phyloP scores from a whole-genome alignment of 768 basidiomycete genomes.

The Tulasnella sp. region DNA sequence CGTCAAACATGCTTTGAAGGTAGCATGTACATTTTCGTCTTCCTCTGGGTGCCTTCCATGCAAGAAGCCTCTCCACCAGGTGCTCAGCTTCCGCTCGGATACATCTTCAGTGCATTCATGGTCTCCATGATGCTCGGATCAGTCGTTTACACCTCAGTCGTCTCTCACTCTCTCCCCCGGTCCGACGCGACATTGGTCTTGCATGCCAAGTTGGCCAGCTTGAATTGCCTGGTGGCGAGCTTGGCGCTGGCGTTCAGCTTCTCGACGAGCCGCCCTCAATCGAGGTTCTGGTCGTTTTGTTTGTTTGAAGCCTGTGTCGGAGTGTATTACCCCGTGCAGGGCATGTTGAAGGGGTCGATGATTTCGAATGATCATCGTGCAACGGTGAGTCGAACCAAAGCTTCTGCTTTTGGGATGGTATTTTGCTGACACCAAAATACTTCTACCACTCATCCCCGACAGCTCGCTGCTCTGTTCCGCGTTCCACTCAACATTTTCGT shows the following conservation, averaged over 20 bases:
- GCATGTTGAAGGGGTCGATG: slow-evolving; percentile 58
- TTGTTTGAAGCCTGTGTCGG: slow-evolving; percentile 69
- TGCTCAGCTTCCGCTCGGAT: slow-evolving; percentile 55
- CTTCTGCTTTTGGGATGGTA: neutral
- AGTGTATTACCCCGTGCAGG: slow-evolving; percentile 72
- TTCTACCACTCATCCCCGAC: neutral
- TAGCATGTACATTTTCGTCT: slow-evolving; percentile 79
- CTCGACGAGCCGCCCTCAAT: slow-evolving; percentile 37
- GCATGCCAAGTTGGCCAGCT: slow-evolving; percentile 59
- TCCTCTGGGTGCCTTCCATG: slow-evolving; percentile 70
- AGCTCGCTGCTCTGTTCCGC: slow-evolving; percentile 65
- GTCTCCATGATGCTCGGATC: slow-evolving; percentile 76
- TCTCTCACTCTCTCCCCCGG: slow-evolving; percentile 24
- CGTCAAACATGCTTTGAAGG: slow-evolving; percentile 79
- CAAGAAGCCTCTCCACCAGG: slow-evolving; percentile 47
- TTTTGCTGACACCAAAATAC: neutral
- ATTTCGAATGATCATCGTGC: slow-evolving; percentile 67
- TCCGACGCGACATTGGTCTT: slow-evolving; percentile 43
- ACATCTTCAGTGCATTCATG: slow-evolving; percentile 78
- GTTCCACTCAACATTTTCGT: slow-evolving; percentile 71
- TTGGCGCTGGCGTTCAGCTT: slow-evolving; percentile 49
- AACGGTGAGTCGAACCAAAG: slow-evolving; percentile 41
- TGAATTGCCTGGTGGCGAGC: slow-evolving; percentile 53
- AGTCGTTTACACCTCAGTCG: slow-evolving; percentile 52
- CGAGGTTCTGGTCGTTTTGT: slow-evolving; percentile 67